A percentile compares a stretch with the other conserved stretches of the same genome.
phyloP scores from a whole-genome alignment of 2,329 filamentous ascomycete species.

The Cryphonectria carpinicola region DNA sequence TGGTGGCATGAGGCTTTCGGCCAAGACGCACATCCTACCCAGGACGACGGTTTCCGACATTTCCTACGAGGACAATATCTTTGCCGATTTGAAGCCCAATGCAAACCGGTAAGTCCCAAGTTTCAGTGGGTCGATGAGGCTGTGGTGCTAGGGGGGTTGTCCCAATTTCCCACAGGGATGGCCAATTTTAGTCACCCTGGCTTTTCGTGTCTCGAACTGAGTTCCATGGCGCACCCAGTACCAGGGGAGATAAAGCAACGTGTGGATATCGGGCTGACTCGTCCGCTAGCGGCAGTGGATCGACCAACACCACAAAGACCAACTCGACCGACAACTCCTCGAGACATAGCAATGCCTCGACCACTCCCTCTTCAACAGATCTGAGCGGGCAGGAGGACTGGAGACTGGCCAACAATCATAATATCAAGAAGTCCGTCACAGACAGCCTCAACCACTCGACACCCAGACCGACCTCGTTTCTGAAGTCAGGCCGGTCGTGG shows the following conservation, averaged over 20 bases:
- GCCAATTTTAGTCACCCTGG: conserved; percentile 29
- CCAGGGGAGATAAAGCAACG: conserved; percentile 28
- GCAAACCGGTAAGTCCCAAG: conserved; percentile 52
- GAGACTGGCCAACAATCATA: conserved; percentile 34
- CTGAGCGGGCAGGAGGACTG: conserved; percentile 46
- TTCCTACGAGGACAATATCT: conserved; percentile 58
- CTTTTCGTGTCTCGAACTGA: conserved; percentile 27
- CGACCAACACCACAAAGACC: conserved; percentile 65
- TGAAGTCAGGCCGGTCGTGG: conserved; percentile 61
- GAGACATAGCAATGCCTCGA: conserved; percentile 65
- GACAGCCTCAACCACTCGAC: conserved; percentile 46
- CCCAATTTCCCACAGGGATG: conserved; percentile 28
- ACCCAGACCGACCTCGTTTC: conserved; percentile 56
- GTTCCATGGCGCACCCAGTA: conserved; percentile 29
- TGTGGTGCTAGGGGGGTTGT: conserved; percentile 18
- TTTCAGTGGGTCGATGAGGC: conserved; percentile 20
- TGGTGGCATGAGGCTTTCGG: conserved; percentile 49
- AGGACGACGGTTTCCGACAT: conserved; percentile 45
- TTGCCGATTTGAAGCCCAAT: conserved; percentile 58
- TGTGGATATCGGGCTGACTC: conserved; percentile 43
- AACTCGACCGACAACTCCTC: conserved; percentile 64
- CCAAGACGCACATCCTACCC: conserved; percentile 42
- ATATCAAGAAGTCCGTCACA: conserved; percentile 42
- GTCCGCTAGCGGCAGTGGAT: conserved; percentile 57
- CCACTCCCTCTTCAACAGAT: conserved; percentile 61